Conservation (phyloP, 768 basidiomycete species). For the Pleurotus tuber-regium region DNA sequence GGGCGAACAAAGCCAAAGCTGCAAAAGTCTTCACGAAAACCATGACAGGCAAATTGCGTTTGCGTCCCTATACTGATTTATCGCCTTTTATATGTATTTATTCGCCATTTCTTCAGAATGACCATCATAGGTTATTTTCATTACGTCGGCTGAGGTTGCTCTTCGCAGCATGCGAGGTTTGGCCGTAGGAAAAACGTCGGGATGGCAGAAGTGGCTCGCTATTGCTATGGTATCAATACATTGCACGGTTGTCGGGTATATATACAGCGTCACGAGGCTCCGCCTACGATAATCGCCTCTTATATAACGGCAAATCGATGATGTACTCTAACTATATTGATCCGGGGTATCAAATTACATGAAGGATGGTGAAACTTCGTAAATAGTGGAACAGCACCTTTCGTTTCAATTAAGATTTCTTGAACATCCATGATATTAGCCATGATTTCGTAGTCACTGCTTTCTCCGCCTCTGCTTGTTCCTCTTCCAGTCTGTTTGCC, state of each 20-base stretch:
- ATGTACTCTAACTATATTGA: constrained; percentile 28
- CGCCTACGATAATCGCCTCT: constrained; percentile 24
- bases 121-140: constrained; percentile 20
- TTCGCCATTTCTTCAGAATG: neutral
- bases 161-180: constrained; percentile 27
- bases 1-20: constrained; percentile 31
- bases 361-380: constrained; percentile 24
- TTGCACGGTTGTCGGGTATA: constrained; percentile 18
- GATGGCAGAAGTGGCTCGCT: constrained; percentile 25
- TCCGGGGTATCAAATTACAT: constrained; percentile 37
- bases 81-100: constrained; percentile 11
- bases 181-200: constrained; percentile 35
- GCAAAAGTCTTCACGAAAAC: constrained; percentile 29
- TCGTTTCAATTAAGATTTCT: constrained; percentile 29
- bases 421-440: constrained; percentile 70
- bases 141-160: constrained; percentile 15
- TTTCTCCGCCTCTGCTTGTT: constrained; percentile 50
- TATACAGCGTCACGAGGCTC: constrained; percentile 17
- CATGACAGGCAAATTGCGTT: constrained; percentile 16
- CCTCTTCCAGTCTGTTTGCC: constrained; percentile 50
- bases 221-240: constrained; percentile 11
- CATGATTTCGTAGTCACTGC: constrained; percentile 47
- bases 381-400: constrained; percentile 14
- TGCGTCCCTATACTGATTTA: neutral
- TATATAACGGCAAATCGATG: constrained; percentile 19